Evolutionary conservation across 495 filamentous ascomycete species (phyloP).

Genomic region (Neurospora sp.): DNA sequence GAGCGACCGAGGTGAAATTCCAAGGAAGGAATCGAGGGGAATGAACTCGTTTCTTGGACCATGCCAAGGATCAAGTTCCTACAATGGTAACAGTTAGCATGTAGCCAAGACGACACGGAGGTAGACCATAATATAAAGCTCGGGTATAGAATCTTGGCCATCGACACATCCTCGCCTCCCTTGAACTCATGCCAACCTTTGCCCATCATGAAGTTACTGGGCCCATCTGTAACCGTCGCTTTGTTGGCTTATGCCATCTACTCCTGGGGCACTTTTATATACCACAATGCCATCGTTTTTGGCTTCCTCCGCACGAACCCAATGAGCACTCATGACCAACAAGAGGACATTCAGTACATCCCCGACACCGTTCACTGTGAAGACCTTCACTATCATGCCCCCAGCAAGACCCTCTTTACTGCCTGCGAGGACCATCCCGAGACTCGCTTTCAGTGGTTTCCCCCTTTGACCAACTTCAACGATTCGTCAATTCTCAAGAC

Average conservation of each 20-base stretch:
- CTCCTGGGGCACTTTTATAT: not conserved
- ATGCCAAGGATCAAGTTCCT: not conserved
- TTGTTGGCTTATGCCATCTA: conserved; percentile 12
- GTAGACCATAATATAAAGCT: not conserved
- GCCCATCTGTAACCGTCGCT: conserved; percentile 10
- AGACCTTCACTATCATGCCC: conserved; percentile 47
- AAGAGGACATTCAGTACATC: conserved; percentile 24
- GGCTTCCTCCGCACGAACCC: conserved; percentile 18
- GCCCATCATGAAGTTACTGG: conserved; percentile 8
- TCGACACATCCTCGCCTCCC: not conserved
- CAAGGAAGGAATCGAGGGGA: not conserved
- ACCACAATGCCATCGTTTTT: conserved; percentile 8
- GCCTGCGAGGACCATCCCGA: conserved; percentile 42
- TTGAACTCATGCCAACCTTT: not conserved
- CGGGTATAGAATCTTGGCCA: not conserved
- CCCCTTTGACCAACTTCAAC: conserved; percentile 34
- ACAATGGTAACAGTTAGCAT: not conserved
- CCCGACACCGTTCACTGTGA: conserved; percentile 48
- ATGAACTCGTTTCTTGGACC: not conserved
- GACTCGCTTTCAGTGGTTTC: conserved; percentile 46
- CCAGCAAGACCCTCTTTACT: conserved; percentile 41
- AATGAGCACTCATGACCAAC: conserved; percentile 1
- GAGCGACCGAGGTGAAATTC: not conserved
- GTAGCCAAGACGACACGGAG: not conserved
- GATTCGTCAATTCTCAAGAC: conserved; percentile 15